A percentile compares a stretch with the other conserved stretches of the same genome.
phyloP scores from a whole-genome alignment of 225 moss, liverwort and hornwort species.

The Neckera pumila region DNA sequence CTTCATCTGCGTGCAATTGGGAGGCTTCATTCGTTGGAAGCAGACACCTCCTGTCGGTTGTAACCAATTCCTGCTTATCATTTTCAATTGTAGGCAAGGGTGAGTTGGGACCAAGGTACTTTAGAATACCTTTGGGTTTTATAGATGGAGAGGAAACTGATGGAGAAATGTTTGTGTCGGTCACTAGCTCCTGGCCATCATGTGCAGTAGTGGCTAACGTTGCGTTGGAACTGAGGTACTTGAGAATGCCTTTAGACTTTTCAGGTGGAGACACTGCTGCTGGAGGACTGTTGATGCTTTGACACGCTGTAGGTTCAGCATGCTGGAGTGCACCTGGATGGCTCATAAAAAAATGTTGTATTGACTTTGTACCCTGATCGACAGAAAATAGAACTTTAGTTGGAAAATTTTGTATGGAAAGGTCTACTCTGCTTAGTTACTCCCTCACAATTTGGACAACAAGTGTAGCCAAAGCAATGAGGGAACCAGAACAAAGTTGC shows the following conservation, averaged over 20 bases:
- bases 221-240: conserved; percentile 40
- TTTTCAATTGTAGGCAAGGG: not conserved
- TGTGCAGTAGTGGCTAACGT: not conserved
- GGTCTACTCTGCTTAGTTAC: not conserved
- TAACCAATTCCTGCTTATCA: not conserved
- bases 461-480: not conserved
- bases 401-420: not conserved
- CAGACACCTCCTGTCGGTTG: not conserved
- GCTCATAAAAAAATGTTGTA: conserved; percentile 69
- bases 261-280: not conserved
- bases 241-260: conserved; percentile 40
- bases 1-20: not conserved
- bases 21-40: not conserved
- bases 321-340: not conserved
- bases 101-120: conserved; percentile 28
- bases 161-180: not conserved
- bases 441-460: not conserved
- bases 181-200: not conserved
- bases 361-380: conserved; percentile 67
- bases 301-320: not conserved
- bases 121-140: conserved; percentile 47
- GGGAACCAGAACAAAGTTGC: not conserved
- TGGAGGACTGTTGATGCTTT: not conserved
- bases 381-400: not conserved
- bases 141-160: not conserved